Base-by-base conservation (phyloP, 1,139 yeast genomes). In the Wickerhamomyces sp. region DNA sequence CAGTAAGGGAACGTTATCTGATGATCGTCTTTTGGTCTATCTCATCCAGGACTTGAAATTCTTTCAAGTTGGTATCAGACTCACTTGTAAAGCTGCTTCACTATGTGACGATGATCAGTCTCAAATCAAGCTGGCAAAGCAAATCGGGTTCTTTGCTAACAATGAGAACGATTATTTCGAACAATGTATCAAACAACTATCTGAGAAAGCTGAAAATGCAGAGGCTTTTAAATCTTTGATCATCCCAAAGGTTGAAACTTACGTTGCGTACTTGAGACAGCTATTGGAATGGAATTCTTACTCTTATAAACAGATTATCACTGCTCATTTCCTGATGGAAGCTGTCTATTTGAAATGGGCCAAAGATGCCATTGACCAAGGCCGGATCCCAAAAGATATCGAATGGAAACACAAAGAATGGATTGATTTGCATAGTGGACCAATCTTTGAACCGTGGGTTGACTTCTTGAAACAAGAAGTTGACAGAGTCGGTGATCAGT, bases 271-370 rank as follows among this genome's bases (percentile, higher is more conserved):
- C 31, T 51, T 74, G 44, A 53, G 56, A 3, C 51, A 61, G 16
- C 52, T 70, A 36, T 56, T 63, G 3, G 40, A 45, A 15, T 58
- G 62, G 10, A 47, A 59, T 19, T 43, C 46, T 1, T 42, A 43
- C 19, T 61, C 71, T 0, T 76, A 75, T 45, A 59, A 65, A 3
- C 70, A 72, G 45, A 38, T 72, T n/a, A 60, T 74, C 27, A 72
- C 78, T 1, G 64, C 64, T 32, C 48, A 66, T 38, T 74, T 67
- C 53, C 63, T 67, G 14, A 71, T 74, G 70, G 81, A 76, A 46
- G 65, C 66, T 36, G 72, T 72, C 2, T 76, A 76, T 45, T 61
- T 72, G 33, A 71, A 67, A 14, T 76, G 81, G 81, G 78, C 78
- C 48, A 46, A 43, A 40, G 40, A 46, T 30, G 48, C 48, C 3